Percentiles rank a stretch among this genome's conserved stretches.
phyloP scores from a whole-genome alignment of 2,329 filamentous ascomycete genomes.

The Fusarium sp. region DNA sequence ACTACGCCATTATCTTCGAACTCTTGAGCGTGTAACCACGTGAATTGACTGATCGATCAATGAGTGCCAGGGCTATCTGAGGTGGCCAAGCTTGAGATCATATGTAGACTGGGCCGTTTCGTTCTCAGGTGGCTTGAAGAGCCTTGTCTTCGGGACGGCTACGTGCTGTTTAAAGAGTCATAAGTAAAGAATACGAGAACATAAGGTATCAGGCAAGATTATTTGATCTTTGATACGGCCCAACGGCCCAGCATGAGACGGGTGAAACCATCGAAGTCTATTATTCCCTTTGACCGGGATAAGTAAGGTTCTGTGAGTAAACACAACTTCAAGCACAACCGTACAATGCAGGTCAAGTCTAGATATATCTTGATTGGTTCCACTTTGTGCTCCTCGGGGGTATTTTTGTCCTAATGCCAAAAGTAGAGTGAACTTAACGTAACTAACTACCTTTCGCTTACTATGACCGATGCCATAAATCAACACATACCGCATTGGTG shows the following conservation, averaged over 20 bases:
- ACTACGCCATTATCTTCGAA: not conserved
- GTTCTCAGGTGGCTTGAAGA: slow-evolving; percentile 28
- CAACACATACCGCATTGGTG: slow-evolving; percentile 18
- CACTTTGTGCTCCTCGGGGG: not conserved
- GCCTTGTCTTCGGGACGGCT: slow-evolving; percentile 35
- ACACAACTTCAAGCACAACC: not conserved
- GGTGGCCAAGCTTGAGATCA: not conserved
- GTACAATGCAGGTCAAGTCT: not conserved
- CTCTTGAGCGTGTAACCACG: not conserved
- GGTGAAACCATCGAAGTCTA: not conserved
- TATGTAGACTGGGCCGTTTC: slow-evolving; percentile 1
- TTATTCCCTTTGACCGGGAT: not conserved
- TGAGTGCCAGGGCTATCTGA: not conserved
- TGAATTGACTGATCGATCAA: not conserved
- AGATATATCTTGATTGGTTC: not conserved
- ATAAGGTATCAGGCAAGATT: slow-evolving; percentile 16
- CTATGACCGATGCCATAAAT: not conserved
- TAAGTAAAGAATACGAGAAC: slow-evolving; percentile 21
- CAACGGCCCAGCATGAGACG: not conserved
- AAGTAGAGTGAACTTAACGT: not conserved
- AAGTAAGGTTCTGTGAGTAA: not conserved
- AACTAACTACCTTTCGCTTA: not conserved
- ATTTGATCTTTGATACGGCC: not conserved
- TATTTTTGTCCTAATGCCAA: not conserved
- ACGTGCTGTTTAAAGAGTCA: slow-evolving; percentile 17